Conservation (phyloP, 2,329 filamentous ascomycete species). For the Apiospora kogelbergensis region DNA sequence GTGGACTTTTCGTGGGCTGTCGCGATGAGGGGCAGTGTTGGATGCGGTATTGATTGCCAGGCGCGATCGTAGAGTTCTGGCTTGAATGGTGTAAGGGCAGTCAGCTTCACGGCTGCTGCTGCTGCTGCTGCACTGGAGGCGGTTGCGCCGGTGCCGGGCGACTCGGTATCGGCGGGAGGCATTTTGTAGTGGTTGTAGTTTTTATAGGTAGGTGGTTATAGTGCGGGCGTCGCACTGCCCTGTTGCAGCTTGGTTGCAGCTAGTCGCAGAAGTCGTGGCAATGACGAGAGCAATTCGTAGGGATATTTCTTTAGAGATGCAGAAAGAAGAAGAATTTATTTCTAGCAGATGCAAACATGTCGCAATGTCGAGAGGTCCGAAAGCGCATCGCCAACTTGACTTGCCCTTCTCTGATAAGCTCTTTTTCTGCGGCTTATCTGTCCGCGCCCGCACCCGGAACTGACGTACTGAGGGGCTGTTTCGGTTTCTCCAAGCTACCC, state of each 20-base stretch:
- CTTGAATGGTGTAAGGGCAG: constrained; percentile 49
- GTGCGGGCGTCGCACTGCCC: background rate
- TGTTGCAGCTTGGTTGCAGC: background rate
- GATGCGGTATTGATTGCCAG: constrained; percentile 85
- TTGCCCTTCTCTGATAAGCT: background rate
- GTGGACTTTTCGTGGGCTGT: constrained; percentile 86
- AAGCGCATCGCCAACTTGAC: background rate
- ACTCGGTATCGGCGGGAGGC: constrained; percentile 3
- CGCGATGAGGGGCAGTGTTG: constrained; percentile 82
- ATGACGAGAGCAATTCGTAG: background rate
- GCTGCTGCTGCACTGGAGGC: background rate
- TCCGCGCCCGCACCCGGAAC: background rate
- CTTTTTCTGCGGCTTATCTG: constrained; percentile 12
- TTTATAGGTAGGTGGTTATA: background rate
- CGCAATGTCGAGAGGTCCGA: background rate
- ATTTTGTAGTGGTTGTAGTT: background rate
- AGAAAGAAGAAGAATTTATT: background rate
- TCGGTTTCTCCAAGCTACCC: background rate
- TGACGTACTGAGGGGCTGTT: constrained; percentile 8
- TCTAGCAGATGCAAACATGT: background rate
- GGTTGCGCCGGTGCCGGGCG: background rate
- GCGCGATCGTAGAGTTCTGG: constrained; percentile 68
- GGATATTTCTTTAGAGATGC: too few species aligned
- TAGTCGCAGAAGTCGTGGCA: background rate
- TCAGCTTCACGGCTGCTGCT: constrained; percentile 28